phyloP scores from a whole-genome alignment of 345 rosid genomes.

The Salix brachista region DNA sequence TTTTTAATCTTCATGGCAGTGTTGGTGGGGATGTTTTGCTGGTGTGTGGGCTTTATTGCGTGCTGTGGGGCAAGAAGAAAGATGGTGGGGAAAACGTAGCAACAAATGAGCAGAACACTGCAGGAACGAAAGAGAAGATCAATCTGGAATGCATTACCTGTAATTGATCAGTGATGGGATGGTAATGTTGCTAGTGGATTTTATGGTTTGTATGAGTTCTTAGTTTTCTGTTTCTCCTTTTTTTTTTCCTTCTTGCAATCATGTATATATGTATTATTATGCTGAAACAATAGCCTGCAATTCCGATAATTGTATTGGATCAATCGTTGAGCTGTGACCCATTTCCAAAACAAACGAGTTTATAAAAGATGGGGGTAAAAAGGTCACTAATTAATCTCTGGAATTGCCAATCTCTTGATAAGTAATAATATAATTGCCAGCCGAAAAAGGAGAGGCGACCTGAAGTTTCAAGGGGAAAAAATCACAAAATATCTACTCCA shows the following conservation, averaged over 20 bases:
- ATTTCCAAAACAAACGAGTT: neutral
- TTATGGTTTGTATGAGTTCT: neutral
- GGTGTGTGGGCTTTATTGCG: constrained; percentile 72
- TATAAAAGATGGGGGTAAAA: too few species aligned
- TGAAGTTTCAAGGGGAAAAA: neutral
- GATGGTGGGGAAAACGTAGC: constrained; percentile 31
- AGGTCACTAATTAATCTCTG: neutral
- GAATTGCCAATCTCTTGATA: neutral
- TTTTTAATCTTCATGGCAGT: constrained; percentile 33
- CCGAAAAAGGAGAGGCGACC: neutral
- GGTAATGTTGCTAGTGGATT: neutral
- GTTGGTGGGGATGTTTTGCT: constrained; percentile 64
- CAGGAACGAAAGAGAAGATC: constrained; percentile 32
- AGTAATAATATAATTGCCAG: neutral
- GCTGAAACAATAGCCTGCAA: neutral
- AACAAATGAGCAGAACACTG: constrained; percentile 13
- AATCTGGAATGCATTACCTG: constrained; percentile 32
- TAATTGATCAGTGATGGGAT: constrained; percentile 7
- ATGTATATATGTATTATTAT: neutral
- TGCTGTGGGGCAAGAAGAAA: constrained; percentile 77
- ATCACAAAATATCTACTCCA: too few species aligned
- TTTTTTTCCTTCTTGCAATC: neutral
- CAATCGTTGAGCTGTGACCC: neutral
- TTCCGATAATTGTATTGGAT: neutral
- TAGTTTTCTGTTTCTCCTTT: neutral